Conservation (phyloP, 164 flowering plant species). For the Chimonanthus praecox region DNA sequence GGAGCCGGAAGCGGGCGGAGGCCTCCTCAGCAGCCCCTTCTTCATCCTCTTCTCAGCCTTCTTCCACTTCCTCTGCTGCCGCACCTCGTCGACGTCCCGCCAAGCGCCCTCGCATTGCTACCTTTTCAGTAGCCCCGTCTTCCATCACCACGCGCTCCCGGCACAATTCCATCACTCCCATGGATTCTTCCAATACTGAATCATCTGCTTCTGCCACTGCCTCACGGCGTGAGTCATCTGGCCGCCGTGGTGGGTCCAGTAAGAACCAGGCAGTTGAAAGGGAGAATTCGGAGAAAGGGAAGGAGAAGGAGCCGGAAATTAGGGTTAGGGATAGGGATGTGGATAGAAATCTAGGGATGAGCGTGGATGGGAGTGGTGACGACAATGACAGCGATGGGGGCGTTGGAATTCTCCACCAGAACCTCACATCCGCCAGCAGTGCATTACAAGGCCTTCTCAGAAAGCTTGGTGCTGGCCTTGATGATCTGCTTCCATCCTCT, state of each 20-base stretch:
- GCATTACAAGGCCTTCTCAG: slow-evolving; percentile 85
- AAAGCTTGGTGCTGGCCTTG: slow-evolving; percentile 91
- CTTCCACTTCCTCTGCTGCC: slow-evolving; percentile 35
- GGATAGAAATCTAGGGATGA: slow-evolving; percentile 45
- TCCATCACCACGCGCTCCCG: slow-evolving; percentile 62
- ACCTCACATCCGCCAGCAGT: slow-evolving; percentile 81
- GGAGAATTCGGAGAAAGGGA: slow-evolving; percentile 15
- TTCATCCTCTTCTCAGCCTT: slow-evolving; percentile 1
- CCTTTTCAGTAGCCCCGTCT: slow-evolving; percentile 26
- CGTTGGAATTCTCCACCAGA: slow-evolving; percentile 72
- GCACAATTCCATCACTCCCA: slow-evolving; percentile 25
- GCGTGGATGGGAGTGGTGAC: slow-evolving; percentile 52
- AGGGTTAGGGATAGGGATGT: slow-evolving; percentile 52
- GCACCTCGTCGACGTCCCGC: slow-evolving; percentile 44
- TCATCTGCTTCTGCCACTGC: slow-evolving; percentile 57
- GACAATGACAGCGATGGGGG: slow-evolving; percentile 67
- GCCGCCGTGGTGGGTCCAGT: no score
- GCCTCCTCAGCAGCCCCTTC: slow-evolving; percentile 95
- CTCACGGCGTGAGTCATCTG: slow-evolving; percentile 26
- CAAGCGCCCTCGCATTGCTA: slow-evolving; percentile 58
- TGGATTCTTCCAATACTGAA: slow-evolving; percentile 48
- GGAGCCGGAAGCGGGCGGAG: slow-evolving; percentile 99
- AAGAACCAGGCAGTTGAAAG: slow-evolving; percentile 28
- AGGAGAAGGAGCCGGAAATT: slow-evolving; percentile 70
- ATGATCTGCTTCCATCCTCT: slow-evolving; percentile 78